These are phyloP conservation scores for Emericellopsis atlantica DNA, from an alignment of 2,329 filamentous ascomycete species.

Conservation along the genomic window DNA sequence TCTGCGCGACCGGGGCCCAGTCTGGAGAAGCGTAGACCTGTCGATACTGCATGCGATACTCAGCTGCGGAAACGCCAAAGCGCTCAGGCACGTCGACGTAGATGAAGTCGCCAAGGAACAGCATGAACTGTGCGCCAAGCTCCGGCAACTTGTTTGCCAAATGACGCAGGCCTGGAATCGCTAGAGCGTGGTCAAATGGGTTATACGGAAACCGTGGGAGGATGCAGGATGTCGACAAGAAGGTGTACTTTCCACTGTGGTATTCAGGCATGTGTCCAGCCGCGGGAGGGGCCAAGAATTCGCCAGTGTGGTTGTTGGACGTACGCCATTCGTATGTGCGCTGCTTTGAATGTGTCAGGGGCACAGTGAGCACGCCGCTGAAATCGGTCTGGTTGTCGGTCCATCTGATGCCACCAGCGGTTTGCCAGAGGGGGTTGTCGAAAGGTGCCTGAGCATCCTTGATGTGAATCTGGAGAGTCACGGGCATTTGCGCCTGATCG, in stretches of 20 bases:
- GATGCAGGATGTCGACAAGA: conserved; percentile 86
- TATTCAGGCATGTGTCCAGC: conserved; percentile 49
- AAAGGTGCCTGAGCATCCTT: conserved; percentile 36
- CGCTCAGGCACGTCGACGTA: conserved; percentile 80
- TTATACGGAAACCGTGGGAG: conserved; percentile 85
- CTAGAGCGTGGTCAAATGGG: conserved; percentile 68
- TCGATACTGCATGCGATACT: conserved; percentile 85
- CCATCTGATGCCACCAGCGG: conserved; percentile 48
- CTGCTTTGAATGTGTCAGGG: conserved; percentile 51
- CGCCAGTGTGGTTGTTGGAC: conserved; percentile 76
- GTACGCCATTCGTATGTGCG: conserved; percentile 72
- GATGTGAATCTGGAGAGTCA: conserved; percentile 56
- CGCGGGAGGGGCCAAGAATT: conserved; percentile 66
- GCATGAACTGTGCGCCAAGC: conserved; percentile 64
- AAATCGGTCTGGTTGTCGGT: conserved; percentile 73
- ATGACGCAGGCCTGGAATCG: conserved; percentile 68
- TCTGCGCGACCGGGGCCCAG: conserved; percentile 62
- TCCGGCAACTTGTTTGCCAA: conserved; percentile 61
- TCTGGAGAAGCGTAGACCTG: conserved; percentile 94
- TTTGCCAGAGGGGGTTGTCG: conserved; percentile 52
- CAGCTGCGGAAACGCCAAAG: conserved; percentile 57
- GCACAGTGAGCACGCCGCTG: conserved; percentile 58
- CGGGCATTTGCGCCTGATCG: conserved; percentile 57
- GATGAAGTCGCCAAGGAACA: conserved; percentile 81
- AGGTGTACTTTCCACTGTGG: conserved; percentile 65